phyloP scores from a whole-genome alignment of 805 yeast genomes.

The Zygosaccharomyces bailii region DNA sequence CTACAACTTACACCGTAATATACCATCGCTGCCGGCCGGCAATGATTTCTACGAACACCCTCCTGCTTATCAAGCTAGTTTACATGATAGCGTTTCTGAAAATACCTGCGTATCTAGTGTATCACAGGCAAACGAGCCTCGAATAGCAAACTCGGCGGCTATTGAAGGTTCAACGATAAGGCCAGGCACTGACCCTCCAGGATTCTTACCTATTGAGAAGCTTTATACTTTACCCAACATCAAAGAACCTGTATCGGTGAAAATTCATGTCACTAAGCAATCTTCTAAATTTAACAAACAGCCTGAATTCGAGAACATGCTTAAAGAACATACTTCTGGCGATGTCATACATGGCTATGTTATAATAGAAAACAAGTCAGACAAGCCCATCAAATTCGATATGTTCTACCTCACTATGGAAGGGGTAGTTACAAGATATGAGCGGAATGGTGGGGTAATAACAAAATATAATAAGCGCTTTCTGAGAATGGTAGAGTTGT shows the following conservation, averaged over 20 bases:
- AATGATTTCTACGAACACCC: constrained; percentile 23
- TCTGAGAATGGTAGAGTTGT: constrained; percentile 48
- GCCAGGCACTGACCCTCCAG: constrained; percentile 11
- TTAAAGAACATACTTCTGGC: constrained; percentile 52
- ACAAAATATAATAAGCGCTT: constrained; percentile 35
- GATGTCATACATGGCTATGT: constrained; percentile 53
- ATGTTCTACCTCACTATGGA: constrained; percentile 57
- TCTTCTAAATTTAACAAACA: constrained; percentile 22
- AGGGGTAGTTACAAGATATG: constrained; percentile 40
- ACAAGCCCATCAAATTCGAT: constrained; percentile 48
- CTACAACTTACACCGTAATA: constrained; percentile 27
- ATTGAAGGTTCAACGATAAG: background rate
- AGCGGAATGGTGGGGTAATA: constrained; percentile 10
- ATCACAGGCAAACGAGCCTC: background rate
- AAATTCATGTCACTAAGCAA: constrained; percentile 21
- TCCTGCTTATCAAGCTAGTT: constrained; percentile 14
- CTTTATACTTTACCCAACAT: constrained; percentile 24
- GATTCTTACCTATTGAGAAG: constrained; percentile 23
- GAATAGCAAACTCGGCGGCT: constrained; percentile 2
- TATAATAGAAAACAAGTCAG: constrained; percentile 41
- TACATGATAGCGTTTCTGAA: background rate
- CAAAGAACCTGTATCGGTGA: constrained; percentile 24
- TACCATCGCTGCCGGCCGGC: constrained; percentile 24
- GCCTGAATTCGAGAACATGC: constrained; percentile 33
- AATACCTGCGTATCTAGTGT: background rate